Percentiles rank a stretch among this genome's conserved stretches.
These are phyloP conservation scores for Irpex lacteus DNA, from an alignment of 1,284 basidiomycete genomes.

Conservation along the genomic window DNA sequence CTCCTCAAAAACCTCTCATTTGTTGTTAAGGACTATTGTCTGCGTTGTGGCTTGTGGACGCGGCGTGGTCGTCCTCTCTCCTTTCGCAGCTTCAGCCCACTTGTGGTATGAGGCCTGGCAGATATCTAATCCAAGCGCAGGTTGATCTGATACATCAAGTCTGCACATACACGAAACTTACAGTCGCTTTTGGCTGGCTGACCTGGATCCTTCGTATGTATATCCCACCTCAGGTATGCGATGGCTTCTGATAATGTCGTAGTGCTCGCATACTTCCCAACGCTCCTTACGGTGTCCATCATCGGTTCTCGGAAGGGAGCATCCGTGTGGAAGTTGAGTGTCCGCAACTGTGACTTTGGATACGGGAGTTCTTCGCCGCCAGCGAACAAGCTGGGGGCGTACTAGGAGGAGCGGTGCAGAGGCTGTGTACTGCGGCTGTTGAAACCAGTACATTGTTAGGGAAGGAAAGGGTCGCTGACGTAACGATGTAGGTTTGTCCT, in stretches of 20 bases:
- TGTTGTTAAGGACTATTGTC: slow-evolving; percentile 7
- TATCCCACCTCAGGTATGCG: neutral
- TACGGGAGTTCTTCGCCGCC: slow-evolving; percentile 4
- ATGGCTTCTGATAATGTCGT: neutral
- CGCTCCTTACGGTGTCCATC: slow-evolving; percentile 10
- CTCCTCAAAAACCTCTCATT: neutral
- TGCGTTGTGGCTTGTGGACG: slow-evolving; percentile 14
- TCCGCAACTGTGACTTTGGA: slow-evolving; percentile 11
- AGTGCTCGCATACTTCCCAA: slow-evolving; percentile 12
- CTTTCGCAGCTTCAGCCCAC: slow-evolving; percentile 3
- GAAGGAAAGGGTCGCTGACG: neutral
- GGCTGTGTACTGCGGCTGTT: neutral
- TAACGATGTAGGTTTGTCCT: neutral
- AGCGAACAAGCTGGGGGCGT: too few species aligned
- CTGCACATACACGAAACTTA: slow-evolving; percentile 10
- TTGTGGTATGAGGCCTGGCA: neutral
- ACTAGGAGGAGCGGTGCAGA: too few species aligned
- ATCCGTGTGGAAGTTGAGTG: slow-evolving; percentile 13
- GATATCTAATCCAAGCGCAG: neutral
- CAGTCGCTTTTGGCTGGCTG: slow-evolving; percentile 15
- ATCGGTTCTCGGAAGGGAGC: slow-evolving; percentile 7
- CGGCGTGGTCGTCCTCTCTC: slow-evolving; percentile 7
- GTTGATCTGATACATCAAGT: slow-evolving; percentile 3
- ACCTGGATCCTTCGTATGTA: slow-evolving; percentile 11
- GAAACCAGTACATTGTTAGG: neutral